Base-by-base conservation (phyloP, 1,284 basidiomycete genomes). In the Cryptococcus maquisensis region DNA sequence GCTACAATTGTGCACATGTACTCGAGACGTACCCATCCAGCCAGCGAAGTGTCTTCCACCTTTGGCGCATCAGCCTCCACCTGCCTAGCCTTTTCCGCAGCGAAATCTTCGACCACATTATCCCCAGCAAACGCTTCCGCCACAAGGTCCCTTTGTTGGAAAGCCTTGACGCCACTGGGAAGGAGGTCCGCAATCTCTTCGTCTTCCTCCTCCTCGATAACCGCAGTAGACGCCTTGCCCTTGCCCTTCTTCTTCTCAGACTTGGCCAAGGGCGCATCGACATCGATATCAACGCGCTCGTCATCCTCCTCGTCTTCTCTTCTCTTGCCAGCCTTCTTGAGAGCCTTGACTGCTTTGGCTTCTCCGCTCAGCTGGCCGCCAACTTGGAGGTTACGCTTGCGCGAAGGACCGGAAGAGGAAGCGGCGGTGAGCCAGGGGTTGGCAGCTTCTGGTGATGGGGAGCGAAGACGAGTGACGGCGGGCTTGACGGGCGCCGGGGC, bases 61-160 rank as follows among this genome's bases (percentile, higher is more conserved):
- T 81, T 81, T 0, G 93, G 90, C 2, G 92, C 92, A 67, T 98
- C 93, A 15, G 81, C 82, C 43, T 87, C 86, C 15, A 90, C 83
- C 71, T 88, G 86, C 40, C 81, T 81, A 38, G 81, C 81, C 73
- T 98, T 98, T 51, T 86, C 84, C 56, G 86, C 86, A 49, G 83
- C 85, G 69, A 98, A 98, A 51, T 89, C 86, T 88, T 92, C 21
- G 36, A 40, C 51, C 12, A 98, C 95, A 67, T 97, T 89, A 73
- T 98, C 95, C 1, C 90, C 91, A 0, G 95, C 95, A 78, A 98
- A 98, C 0, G 95, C 96, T 57, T 86, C 84, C 0, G 92, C 88
- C 8, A 98, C 93, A 4, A 98, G 81, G 61, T 96, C 72, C 86
- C 88, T 64, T 82, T 86, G 63, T 84, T 66, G 63, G 53, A 72